Evolutionary conservation across 1,284 basidiomycete genomes (phyloP), one percentile per base, ranked within the genome.

Genomic region (Somion occarium): DNA sequence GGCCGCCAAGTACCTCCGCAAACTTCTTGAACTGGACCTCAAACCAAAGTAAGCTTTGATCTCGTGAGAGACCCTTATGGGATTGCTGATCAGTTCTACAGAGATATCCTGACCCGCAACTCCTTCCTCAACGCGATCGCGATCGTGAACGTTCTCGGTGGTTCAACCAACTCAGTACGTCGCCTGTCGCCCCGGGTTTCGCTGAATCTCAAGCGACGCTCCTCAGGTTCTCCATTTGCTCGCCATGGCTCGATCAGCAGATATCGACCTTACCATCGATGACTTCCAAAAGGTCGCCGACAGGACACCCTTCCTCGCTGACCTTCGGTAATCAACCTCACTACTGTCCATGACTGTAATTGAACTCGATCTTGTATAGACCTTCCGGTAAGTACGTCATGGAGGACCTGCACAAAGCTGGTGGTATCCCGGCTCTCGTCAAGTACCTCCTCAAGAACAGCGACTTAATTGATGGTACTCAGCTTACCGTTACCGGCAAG

Each of bases 361-460:
- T 7, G 30, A 34, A 34, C 30, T 34, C 30, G 15, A 34, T 34
- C 1, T 43, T 43, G 11, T 34, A 11, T 51, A 88, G 86, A 68
- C 95, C 95, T 5, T 93, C 90, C 24, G 94, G 94, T 23, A 88
- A 88, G 73, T 98, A 95, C 70, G 88, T 91, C 62, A 98, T 98
- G 94, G 93, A 98, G 72, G 94, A 98, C 66, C 78, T 99, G 27
- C 91, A 98, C 76, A 83, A 79, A 58, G 85, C 93, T 57, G 94
- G 94, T 37, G 94, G 94, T 53, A 87, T 95, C 55, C 94, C 94
- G 0, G 82, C 81, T 1, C 72, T 88, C 49, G 67, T 91, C 54
- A 90, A 88, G 67, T 98, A 98, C 71, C 81, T 98, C 44, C 76
- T 96, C 57, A 90, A 93, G 61, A 74, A 93, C 67, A 89, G 88